Evolutionary conservation across 2,329 filamentous ascomycete species (phyloP).

Genomic region (Cladosporium sp.): DNA sequence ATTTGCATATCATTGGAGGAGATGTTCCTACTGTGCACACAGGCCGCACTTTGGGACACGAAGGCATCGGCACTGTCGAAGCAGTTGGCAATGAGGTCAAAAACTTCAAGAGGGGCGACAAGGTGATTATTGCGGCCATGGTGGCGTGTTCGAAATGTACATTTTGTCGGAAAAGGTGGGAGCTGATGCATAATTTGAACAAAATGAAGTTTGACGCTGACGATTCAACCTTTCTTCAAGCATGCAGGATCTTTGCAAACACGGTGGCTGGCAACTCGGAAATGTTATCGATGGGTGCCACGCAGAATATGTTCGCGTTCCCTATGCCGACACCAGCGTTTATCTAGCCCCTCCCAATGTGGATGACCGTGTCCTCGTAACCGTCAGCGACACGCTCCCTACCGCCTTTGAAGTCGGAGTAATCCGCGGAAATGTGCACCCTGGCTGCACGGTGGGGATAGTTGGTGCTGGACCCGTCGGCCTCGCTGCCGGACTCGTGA

Average conservation of each 20-base stretch:
- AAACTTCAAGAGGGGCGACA: conserved; percentile 47
- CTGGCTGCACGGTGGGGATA: conserved; percentile 50
- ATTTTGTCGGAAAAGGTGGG: conserved; percentile 41
- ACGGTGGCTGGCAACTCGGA: conserved; percentile 54
- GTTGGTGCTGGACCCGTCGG: conserved; percentile 56
- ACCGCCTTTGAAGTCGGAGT: conserved; percentile 55
- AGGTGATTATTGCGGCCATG: conserved; percentile 44
- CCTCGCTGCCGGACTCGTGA: conserved; percentile 50
- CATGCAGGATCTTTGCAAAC: conserved; percentile 51
- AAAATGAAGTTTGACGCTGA: background rate
- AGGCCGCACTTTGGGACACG: conserved; percentile 50
- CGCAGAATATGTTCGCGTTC: conserved; percentile 54
- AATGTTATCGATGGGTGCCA: conserved; percentile 52
- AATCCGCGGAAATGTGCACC: conserved; percentile 48
- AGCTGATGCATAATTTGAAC: no score
- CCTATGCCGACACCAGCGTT: conserved; percentile 48
- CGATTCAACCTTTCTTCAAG: conserved; percentile 28
- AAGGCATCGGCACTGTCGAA: conserved; percentile 50
- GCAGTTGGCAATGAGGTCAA: conserved; percentile 43
- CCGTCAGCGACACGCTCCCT: conserved; percentile 54
- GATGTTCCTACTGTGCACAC: conserved; percentile 47
- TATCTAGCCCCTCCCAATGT: conserved; percentile 42
- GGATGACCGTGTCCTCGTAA: conserved; percentile 43
- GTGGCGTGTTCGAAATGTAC: conserved; percentile 49
- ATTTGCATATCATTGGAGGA: conserved; percentile 54